Evolutionary conservation across 2,329 filamentous ascomycete species (phyloP).

Genomic region (Clonostachys chloroleuca): DNA sequence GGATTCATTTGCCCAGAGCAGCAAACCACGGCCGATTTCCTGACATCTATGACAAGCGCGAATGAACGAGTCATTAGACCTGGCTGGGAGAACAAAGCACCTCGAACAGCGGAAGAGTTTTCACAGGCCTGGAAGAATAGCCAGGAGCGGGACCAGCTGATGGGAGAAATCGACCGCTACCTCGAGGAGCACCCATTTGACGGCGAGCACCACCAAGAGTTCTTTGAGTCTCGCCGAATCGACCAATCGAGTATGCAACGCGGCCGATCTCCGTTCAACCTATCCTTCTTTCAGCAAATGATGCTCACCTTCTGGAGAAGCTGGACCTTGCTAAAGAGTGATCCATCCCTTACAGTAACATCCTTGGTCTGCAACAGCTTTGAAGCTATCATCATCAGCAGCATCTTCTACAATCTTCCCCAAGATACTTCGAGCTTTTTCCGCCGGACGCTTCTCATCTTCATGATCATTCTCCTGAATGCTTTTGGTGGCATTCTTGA

Average conservation of each 20-base stretch:
- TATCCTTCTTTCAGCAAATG: slow-evolving; percentile 41
- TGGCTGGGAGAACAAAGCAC: slow-evolving; percentile 40
- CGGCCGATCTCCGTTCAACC: slow-evolving; percentile 38
- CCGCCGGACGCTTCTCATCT: slow-evolving; percentile 36
- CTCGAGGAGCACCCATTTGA: slow-evolving; percentile 1
- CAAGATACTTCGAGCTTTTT: slow-evolving; percentile 34
- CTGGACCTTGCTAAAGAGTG: slow-evolving; percentile 29
- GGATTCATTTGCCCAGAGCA: slow-evolving; percentile 64
- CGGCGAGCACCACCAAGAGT: slow-evolving; percentile 10
- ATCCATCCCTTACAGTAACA: slow-evolving; percentile 37
- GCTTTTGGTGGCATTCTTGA: slow-evolving; percentile 30
- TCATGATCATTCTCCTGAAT: slow-evolving; percentile 44
- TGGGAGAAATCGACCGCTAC: slow-evolving; percentile 18
- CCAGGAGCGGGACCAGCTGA: slow-evolving; percentile 14
- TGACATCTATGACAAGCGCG: slow-evolving; percentile 65
- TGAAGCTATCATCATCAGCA: slow-evolving; percentile 42
- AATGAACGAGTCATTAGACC: slow-evolving; percentile 49
- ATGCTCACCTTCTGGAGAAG: slow-evolving; percentile 33
- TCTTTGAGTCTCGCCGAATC: slow-evolving; percentile 15
- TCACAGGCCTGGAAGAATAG: slow-evolving; percentile 24
- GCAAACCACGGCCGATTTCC: slow-evolving; percentile 66
- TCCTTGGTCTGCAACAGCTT: slow-evolving; percentile 38
- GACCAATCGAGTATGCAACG: slow-evolving; percentile 28
- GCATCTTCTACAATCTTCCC: slow-evolving; percentile 41
- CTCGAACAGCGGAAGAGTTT: slow-evolving; percentile 27